Percentiles rank a stretch among this genome's conserved stretches.
These are phyloP conservation scores for Mikania micrantha DNA, from an alignment of 129 eudicot species.

Conservation along the genomic window DNA sequence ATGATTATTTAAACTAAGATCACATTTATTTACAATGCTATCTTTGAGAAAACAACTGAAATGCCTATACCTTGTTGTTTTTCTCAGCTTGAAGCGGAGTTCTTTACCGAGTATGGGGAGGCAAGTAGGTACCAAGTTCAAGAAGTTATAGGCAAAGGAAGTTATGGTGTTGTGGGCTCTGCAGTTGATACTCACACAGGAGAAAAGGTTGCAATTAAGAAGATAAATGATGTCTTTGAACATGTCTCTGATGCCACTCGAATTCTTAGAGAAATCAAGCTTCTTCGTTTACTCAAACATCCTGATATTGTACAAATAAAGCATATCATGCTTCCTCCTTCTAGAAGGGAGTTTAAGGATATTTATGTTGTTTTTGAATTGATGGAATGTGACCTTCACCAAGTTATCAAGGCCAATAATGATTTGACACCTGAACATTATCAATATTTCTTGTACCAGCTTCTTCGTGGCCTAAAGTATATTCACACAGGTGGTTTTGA, in stretches of 20 bases:
- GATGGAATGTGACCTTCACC: slow-evolving; percentile 86
- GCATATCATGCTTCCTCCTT: slow-evolving; percentile 88
- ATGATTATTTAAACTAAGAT: background rate
- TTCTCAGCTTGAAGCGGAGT: slow-evolving; percentile 49
- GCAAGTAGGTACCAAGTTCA: slow-evolving; percentile 71
- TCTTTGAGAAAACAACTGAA: background rate
- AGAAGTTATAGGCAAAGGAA: slow-evolving; percentile 82
- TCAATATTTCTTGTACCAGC: slow-evolving; percentile 79
- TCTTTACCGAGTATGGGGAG: slow-evolving; percentile 83
- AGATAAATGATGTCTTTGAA: slow-evolving; percentile 80
- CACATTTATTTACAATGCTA: background rate
- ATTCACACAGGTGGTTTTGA: slow-evolving; percentile 54
- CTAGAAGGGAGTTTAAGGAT: slow-evolving; percentile 71
- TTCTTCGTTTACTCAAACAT: slow-evolving; percentile 69
- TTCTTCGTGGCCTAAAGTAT: slow-evolving; percentile 73
- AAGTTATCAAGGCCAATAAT: slow-evolving; percentile 73
- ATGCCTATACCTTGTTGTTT: background rate
- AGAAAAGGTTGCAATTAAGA: slow-evolving; percentile 68
- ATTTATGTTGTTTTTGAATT: slow-evolving; percentile 66
- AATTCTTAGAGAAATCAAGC: slow-evolving; percentile 76
- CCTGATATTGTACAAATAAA: slow-evolving; percentile 82
- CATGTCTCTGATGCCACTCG: slow-evolving; percentile 90
- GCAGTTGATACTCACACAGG: slow-evolving; percentile 61
- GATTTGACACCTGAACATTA: slow-evolving; percentile 76
- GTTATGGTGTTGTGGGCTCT: slow-evolving; percentile 83